Conservation (phyloP, 805 yeast species). For the Isabelozyma gotoi region DNA sequence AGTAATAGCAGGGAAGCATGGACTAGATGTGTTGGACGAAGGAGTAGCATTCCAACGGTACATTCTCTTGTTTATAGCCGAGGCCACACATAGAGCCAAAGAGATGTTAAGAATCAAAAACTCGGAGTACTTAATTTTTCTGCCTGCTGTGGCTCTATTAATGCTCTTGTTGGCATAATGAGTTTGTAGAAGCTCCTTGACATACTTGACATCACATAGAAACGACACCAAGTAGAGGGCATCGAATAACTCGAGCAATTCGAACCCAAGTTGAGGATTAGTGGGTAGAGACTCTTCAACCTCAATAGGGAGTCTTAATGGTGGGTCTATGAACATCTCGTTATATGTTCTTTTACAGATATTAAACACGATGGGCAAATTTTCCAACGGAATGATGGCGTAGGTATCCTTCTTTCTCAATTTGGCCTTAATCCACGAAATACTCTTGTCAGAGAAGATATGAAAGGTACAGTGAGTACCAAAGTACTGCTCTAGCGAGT, state of each 20-base stretch:
- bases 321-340: constrained; percentile 26
- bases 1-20: constrained; percentile 3
- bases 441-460: constrained; percentile 32
- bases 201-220: constrained; percentile 14
- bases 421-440: constrained; percentile 28
- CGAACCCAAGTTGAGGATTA: constrained; percentile 8
- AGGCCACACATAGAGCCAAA: constrained; percentile 16
- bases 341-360: constrained; percentile 12
- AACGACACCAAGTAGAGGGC: constrained; percentile 18
- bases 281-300: constrained; percentile 18
- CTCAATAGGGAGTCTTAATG: constrained; percentile 2
- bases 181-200: constrained; percentile 19
- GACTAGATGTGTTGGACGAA: background rate
- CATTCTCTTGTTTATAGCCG: constrained; percentile 1
- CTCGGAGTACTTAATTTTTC: constrained; percentile 27
- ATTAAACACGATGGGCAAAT: constrained; percentile 25
- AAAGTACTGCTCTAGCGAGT: constrained; percentile 19
- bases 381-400: constrained; percentile 23
- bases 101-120: constrained; percentile 32
- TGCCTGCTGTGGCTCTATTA: constrained; percentile 8
- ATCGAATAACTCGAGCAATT: constrained; percentile 4
- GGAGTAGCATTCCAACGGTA: background rate
- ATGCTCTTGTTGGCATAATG: constrained; percentile 16
- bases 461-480: constrained; percentile 38
- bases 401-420: constrained; percentile 20